Conservation (phyloP, 306 rosid genomes). For the Alnus glutinosa region DNA sequence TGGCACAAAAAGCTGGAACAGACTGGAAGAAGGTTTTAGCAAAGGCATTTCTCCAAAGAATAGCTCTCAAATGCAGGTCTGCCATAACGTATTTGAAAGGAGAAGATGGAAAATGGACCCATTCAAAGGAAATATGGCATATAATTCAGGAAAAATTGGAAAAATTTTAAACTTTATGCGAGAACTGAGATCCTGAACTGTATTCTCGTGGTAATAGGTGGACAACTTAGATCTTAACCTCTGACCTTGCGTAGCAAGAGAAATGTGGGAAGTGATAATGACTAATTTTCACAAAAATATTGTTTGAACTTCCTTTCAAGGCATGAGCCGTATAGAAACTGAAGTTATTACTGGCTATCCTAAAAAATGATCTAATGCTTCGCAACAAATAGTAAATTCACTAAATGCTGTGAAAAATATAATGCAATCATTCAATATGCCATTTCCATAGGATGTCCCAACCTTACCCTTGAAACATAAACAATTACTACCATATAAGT, state of each 20-base stretch:
- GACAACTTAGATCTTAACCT: not conserved
- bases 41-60: not conserved
- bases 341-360: not conserved
- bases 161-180: not conserved
- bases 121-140: not conserved
- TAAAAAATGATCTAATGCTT: not conserved
- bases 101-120: not conserved
- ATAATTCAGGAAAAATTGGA: not conserved
- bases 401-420: not conserved
- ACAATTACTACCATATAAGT: not conserved
- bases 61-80: not conserved
- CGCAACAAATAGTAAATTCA: not conserved
- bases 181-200: not conserved
- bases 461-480: not conserved
- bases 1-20: not conserved
- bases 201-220: not conserved
- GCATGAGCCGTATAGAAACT: not conserved
- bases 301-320: not conserved
- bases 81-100: not conserved
- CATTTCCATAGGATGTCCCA: not conserved
- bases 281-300: not conserved
- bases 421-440: not conserved
- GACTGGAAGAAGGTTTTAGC: not conserved
- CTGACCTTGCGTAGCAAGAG: not conserved
- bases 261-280: not conserved